Percentiles rank a stretch among this genome's conserved stretches.
Conservation (phyloP, 2,329 filamentous ascomycete species). For the Aureobasidium sp. region DNA sequence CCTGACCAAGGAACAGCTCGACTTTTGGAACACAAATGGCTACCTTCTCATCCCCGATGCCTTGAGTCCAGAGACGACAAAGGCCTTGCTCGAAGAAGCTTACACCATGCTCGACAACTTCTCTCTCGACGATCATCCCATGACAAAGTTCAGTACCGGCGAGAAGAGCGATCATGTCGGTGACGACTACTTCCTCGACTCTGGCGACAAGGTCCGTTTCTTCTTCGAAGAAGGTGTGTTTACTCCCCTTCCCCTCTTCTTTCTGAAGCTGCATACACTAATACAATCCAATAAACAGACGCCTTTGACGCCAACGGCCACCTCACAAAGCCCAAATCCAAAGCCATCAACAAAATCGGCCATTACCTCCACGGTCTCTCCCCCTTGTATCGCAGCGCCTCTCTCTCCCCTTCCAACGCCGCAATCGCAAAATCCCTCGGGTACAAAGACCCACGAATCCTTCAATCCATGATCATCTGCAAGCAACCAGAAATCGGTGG, state of each 20-base stretch:
- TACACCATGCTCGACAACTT: conserved; percentile 67
- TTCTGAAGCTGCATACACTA: too few relatives aligned
- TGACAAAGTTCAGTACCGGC: conserved; percentile 90
- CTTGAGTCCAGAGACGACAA: conserved; percentile 58
- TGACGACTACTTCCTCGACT: conserved; percentile 87
- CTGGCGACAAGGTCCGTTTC: conserved; percentile 87
- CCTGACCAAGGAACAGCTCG: conserved; percentile 64
- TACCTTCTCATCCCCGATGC: conserved; percentile 82
- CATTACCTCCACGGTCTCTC: conserved; percentile 44
- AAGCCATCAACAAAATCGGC: conserved; percentile 67
- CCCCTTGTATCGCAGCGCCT: conserved; percentile 42
- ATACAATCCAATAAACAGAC: conserved; percentile 38
- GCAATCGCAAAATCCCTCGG: conserved; percentile 64
- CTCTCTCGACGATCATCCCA: conserved; percentile 73
- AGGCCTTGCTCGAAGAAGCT: conserved; percentile 66
- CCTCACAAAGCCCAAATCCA: conserved; percentile 70
- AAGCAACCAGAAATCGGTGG: conserved; percentile 96
- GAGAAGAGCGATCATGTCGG: conserved; percentile 71
- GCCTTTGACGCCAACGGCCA: conserved; percentile 62
- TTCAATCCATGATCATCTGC: conserved; percentile 98
- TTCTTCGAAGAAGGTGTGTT: conserved; percentile 76
- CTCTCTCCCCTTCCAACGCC: conserved; percentile 48
- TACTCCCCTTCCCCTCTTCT: too few relatives aligned
- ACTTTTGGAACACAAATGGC: conserved; percentile 71
- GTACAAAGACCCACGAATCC: conserved; percentile 65